Percentiles rank a stretch among this genome's conserved stretches.
Evolutionary conservation across 371 early-diverging fungal genomes (phyloP).

Genomic region (Batkoa obscura): DNA sequence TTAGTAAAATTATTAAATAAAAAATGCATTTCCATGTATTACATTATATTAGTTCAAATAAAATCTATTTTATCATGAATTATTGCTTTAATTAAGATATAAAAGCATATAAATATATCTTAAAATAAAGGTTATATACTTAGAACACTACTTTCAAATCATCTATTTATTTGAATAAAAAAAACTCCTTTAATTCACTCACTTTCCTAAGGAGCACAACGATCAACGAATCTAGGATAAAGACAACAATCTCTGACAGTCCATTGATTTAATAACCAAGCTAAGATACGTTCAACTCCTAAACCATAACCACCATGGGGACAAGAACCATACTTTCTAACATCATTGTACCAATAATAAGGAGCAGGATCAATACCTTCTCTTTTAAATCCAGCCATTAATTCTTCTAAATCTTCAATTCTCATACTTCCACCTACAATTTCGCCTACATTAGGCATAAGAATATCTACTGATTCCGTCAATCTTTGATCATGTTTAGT

Average conservation of each 20-base stretch:
- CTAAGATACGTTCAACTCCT: constrained; percentile 97
- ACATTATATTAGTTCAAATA: too few relatives aligned
- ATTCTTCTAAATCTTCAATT: constrained; percentile 71
- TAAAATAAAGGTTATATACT: too few relatives aligned
- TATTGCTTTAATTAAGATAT: too few relatives aligned
- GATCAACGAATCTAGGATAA: constrained; percentile 89
- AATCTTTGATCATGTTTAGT: constrained; percentile 60
- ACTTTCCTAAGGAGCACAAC: constrained; percentile 54
- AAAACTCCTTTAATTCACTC: too few relatives aligned
- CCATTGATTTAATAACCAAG: constrained; percentile 89
- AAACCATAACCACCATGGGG: constrained; percentile 99
- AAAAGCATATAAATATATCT: too few relatives aligned
- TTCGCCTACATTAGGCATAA: constrained; percentile 99
- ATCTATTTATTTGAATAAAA: too few relatives aligned
- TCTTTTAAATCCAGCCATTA: constrained; percentile 86
- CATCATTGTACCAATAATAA: constrained; percentile 99
- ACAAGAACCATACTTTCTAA: constrained; percentile 95
- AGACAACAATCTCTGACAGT: constrained; percentile 88
- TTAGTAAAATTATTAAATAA: too few relatives aligned
- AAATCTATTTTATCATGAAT: too few relatives aligned
- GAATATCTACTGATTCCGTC: constrained; percentile 96
- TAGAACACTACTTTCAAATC: too few relatives aligned
- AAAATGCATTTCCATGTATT: too few relatives aligned
- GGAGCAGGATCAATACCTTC: constrained; percentile 94
- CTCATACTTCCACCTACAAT: constrained; percentile 99